Evolutionary conservation across 139 green algal species (phyloP).

Genomic region (Chlorella sp.): DNA sequence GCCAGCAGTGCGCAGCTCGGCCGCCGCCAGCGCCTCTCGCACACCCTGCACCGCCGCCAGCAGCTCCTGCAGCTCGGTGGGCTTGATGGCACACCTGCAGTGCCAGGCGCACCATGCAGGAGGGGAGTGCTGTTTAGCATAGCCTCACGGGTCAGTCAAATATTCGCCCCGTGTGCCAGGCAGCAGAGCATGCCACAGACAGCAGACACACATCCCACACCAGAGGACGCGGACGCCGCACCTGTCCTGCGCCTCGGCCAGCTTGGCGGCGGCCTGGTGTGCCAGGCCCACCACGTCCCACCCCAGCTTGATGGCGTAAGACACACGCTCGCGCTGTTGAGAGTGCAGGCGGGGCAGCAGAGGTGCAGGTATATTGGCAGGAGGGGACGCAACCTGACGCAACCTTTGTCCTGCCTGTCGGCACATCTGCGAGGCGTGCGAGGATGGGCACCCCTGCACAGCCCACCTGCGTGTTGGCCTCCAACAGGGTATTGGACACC

Average conservation of each 20-base stretch:
- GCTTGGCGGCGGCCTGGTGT: conserved; percentile 38
- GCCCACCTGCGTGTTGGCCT: conserved; percentile 35
- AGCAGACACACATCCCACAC: no score
- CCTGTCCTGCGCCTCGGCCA: conserved; percentile 54
- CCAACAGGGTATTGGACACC: conserved; percentile 24
- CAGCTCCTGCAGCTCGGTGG: conserved; percentile 28
- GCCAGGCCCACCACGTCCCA: conserved; percentile 45
- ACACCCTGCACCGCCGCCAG: conserved; percentile 8
- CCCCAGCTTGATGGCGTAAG: conserved; percentile 41
- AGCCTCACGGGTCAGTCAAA: no score
- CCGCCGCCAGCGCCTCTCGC: conserved; percentile 25
- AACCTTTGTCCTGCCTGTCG: no score
- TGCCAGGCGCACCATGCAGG: no score
- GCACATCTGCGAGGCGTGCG: no score
- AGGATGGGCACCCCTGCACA: no score
- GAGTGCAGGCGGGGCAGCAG: no score
- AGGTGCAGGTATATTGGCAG: no score
- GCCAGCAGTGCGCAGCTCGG: background rate
- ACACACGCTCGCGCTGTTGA: conserved; percentile 44
- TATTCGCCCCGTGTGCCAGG: no score
- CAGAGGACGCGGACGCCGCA: background rate
- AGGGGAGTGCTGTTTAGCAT: no score
- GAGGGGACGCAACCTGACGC: no score
- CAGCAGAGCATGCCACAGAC: background rate
- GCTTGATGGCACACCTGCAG: conserved; percentile 43